Evolutionary conservation across 2,329 filamentous ascomycete genomes (phyloP).

Genomic region (Zymoseptoria passerinii): DNA sequence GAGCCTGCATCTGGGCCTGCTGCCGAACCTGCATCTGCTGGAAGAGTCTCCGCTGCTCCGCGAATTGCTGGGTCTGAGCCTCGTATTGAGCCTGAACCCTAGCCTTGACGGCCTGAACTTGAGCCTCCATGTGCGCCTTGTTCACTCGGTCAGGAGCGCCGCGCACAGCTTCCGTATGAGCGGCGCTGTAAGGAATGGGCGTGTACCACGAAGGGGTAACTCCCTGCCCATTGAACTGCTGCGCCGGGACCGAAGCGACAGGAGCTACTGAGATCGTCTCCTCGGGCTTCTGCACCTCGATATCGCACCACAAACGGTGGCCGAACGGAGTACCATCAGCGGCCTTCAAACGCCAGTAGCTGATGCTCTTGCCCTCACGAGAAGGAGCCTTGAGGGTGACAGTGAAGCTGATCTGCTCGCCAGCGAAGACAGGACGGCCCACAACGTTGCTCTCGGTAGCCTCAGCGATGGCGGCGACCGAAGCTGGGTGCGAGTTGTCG

Average conservation of each 20-base stretch:
- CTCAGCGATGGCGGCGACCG: conserved; percentile 63
- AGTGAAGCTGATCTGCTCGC: conserved; percentile 70
- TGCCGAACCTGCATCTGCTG: neutral
- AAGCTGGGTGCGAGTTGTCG: conserved; percentile 70
- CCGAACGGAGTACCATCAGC: conserved; percentile 76
- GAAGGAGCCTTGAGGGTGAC: conserved; percentile 74
- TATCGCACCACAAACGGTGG: conserved; percentile 90
- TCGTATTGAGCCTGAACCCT: too few species aligned
- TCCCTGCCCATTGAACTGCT: conserved; percentile 1
- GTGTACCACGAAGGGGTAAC: neutral
- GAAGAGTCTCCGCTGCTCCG: too few species aligned
- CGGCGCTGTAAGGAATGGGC: neutral
- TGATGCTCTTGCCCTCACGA: conserved; percentile 72
- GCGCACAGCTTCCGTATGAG: neutral
- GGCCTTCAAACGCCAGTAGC: conserved; percentile 91
- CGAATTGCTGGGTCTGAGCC: too few species aligned
- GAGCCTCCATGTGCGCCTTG: neutral
- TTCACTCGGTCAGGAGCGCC: neutral
- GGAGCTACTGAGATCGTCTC: conserved; percentile 6
- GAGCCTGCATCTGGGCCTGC: conserved; percentile 6
- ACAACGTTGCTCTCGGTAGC: conserved; percentile 78
- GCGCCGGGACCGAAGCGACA: conserved; percentile 1
- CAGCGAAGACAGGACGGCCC: conserved; percentile 59
- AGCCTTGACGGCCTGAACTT: too few species aligned
- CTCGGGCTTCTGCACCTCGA: conserved; percentile 50